Conservation (phyloP, 352 stramenopile genomes). For the Globisporangium lucens region DNA sequence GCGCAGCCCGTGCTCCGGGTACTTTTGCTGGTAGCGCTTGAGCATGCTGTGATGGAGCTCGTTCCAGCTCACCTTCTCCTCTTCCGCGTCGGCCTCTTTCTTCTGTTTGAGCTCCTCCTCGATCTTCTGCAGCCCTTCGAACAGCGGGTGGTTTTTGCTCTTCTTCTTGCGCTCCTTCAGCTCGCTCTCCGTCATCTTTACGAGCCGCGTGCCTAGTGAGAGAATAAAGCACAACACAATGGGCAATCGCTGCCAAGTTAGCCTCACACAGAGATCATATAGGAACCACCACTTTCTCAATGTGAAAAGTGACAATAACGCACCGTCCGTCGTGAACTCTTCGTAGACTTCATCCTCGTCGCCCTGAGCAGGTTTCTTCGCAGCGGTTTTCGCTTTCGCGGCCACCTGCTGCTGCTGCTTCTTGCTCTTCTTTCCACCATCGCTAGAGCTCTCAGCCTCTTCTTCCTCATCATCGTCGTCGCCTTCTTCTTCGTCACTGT, state of each 20-base stretch:
- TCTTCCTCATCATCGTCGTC: conserved; percentile 40
- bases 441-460: conserved; percentile 16
- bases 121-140: conserved; percentile 72
- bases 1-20: conserved; percentile 53
- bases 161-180: conserved; percentile 27
- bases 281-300: not conserved
- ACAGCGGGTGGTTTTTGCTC: conserved; percentile 54
- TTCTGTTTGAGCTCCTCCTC: conserved; percentile 66
- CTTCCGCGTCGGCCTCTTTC: conserved; percentile 36
- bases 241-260: not conserved
- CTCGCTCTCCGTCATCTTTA: conserved; percentile 26
- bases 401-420: conserved; percentile 1
- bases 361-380: conserved; percentile 14
- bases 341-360: conserved; percentile 53
- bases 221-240: not conserved
- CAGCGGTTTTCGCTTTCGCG: not conserved
- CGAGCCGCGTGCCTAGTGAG: conserved; percentile 33
- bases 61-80: conserved; percentile 75
- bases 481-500: conserved; percentile 46
- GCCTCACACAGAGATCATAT: not conserved
- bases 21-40: conserved; percentile 77
- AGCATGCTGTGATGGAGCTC: conserved; percentile 72
- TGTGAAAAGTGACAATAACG: not conserved
- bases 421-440: not conserved
- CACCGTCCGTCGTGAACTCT: conserved; percentile 70